phyloP scores from a whole-genome alignment of 495 filamentous ascomycete species.

The Geoglossum glabrum region DNA sequence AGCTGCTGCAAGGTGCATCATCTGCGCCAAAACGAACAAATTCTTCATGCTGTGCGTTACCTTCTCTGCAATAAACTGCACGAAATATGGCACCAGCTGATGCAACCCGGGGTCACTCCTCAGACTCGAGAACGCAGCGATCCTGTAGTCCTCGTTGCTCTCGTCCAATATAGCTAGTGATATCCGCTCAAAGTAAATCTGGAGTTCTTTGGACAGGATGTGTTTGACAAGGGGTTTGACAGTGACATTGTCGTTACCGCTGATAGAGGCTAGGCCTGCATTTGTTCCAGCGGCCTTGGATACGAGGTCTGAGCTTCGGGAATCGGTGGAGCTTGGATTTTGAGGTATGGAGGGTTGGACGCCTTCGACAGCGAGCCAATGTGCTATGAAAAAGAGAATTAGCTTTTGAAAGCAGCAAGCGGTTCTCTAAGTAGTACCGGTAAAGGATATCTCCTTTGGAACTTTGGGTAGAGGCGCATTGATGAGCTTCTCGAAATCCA shows the following conservation, averaged over 20 bases:
- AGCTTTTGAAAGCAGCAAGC: neutral
- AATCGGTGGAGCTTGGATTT: conserved; percentile 73
- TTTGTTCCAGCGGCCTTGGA: conserved; percentile 79
- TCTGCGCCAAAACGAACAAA: conserved; percentile 68
- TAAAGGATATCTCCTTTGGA: conserved; percentile 79
- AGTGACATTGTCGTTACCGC: conserved; percentile 58
- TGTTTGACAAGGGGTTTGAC: conserved; percentile 88
- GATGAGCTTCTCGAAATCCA: conserved; percentile 96
- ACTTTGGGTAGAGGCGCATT: conserved; percentile 90
- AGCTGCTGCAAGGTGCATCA: conserved; percentile 71
- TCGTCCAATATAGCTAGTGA: conserved; percentile 71
- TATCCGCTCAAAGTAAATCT: conserved; percentile 93
- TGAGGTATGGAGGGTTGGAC: conserved; percentile 90
- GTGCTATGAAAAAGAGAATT: conserved; percentile 30
- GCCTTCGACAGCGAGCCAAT: conserved; percentile 92
- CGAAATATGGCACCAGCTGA: conserved; percentile 87
- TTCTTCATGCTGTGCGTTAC: conserved; percentile 79
- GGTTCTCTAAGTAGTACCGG: conserved; percentile 32
- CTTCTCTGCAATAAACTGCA: conserved; percentile 83
- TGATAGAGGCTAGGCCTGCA: conserved; percentile 58
- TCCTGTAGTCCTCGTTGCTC: conserved; percentile 61
- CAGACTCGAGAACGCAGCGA: conserved; percentile 63
- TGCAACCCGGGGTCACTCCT: conserved; percentile 77
- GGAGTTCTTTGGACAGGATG: conserved; percentile 79
- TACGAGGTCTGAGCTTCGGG: conserved; percentile 58